Evolutionary conservation across 805 yeast species (phyloP).

Genomic region (Starmera pachycereana): DNA sequence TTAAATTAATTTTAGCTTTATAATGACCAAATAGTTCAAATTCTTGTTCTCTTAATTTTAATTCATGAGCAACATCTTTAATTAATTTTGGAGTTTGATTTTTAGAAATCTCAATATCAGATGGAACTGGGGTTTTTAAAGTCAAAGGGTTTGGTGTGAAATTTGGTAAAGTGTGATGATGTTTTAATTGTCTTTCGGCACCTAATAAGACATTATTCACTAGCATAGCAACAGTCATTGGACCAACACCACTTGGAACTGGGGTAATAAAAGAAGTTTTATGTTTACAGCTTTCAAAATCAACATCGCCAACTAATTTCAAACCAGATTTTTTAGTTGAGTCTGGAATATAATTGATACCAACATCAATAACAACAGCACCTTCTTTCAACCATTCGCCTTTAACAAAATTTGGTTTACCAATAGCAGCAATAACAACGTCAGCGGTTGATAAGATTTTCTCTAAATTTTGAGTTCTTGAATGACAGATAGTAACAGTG

Average conservation of each 20-base stretch:
- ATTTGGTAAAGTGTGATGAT: constrained; percentile 15
- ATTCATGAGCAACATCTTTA: constrained; percentile 55
- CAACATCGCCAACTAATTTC: constrained; percentile 72
- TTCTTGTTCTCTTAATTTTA: constrained; percentile 58
- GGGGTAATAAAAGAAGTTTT: constrained; percentile 67
- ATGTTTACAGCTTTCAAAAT: constrained; percentile 42
- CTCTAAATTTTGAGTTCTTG: constrained; percentile 45
- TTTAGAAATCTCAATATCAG: constrained; percentile 71
- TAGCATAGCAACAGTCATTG: constrained; percentile 83
- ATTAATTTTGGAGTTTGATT: constrained; percentile 66
- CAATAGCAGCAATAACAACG: constrained; percentile 70
- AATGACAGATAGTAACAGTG: constrained; percentile 68
- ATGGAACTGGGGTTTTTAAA: constrained; percentile 61
- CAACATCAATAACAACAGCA: constrained; percentile 71
- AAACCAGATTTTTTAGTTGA: constrained; percentile 56
- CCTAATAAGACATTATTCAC: constrained; percentile 62
- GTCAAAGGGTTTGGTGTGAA: constrained; percentile 46
- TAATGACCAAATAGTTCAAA: constrained; percentile 67
- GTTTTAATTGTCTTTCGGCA: constrained; percentile 39
- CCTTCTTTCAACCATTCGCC: constrained; percentile 67
- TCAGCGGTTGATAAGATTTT: constrained; percentile 53
- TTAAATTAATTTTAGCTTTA: constrained; percentile 66
- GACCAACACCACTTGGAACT: constrained; percentile 89
- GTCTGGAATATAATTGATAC: constrained; percentile 68
- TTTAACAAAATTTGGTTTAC: constrained; percentile 57